Percentiles rank a stretch among this genome's conserved stretches.
Conservation (phyloP, 2,329 filamentous ascomycete species). For the Alternaria panax region DNA sequence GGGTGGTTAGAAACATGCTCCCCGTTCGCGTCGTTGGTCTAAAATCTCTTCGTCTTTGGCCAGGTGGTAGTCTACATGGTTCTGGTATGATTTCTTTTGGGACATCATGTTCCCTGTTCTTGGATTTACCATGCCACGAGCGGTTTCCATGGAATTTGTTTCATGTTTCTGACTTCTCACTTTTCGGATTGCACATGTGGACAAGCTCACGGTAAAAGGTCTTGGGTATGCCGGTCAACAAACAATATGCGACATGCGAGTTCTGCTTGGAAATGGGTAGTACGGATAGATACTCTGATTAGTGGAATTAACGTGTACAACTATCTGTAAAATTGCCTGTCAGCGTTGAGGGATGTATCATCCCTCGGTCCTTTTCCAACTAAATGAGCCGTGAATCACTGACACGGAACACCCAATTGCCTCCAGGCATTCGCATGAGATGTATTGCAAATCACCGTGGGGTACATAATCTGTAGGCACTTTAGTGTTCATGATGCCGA, state of each 20-base stretch:
- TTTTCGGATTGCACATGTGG: background rate
- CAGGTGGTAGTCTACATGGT: background rate
- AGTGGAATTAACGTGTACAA: background rate
- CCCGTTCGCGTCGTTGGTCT: background rate
- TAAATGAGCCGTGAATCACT: background rate
- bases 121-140: background rate
- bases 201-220: background rate
- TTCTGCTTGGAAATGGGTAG: background rate
- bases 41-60: background rate
- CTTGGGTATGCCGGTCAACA: no score
- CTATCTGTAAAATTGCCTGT: background rate
- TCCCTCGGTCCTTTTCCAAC: background rate
- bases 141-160: background rate
- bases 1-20: background rate
- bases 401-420: background rate
- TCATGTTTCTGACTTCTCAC: background rate
- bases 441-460: background rate
- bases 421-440: background rate
- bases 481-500: background rate
- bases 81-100: background rate
- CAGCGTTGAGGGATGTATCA: background rate
- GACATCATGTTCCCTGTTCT: background rate
- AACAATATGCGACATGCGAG: background rate
- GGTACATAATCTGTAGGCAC: background rate
- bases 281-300: background rate